Conservation (phyloP, 352 stramenopile genomes). For the Phytophthora kernoviae region DNA sequence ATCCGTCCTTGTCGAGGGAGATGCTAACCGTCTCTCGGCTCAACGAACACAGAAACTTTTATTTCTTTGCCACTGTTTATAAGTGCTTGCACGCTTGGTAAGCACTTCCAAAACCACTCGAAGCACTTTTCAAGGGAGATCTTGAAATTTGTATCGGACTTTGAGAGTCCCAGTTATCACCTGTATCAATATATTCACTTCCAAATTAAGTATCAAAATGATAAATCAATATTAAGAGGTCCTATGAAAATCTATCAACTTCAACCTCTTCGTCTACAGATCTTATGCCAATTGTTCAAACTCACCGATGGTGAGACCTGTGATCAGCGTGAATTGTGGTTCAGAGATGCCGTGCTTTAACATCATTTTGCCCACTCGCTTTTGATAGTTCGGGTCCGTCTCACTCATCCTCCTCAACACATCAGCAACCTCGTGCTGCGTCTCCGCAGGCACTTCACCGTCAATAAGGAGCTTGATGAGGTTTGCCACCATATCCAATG, state of each 20-base stretch:
- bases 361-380: constrained; percentile 26
- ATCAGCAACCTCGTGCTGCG: constrained; percentile 23
- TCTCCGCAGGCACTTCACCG: constrained; percentile 18
- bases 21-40: constrained; percentile 95
- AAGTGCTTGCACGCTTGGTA: constrained; percentile 21
- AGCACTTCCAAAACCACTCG: constrained; percentile 46
- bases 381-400: constrained; percentile 11
- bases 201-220: constrained; percentile 14
- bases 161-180: neutral
- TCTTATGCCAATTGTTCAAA: constrained; percentile 24
- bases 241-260: constrained; percentile 4
- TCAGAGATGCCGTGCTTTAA: constrained; percentile 20
- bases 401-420: constrained; percentile 30
- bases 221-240: neutral
- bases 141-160: constrained; percentile 28
- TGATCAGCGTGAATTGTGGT: constrained; percentile 18
- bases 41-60: constrained; percentile 93
- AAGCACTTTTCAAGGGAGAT: constrained; percentile 3
- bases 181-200: constrained; percentile 37
- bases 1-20: constrained; percentile 95
- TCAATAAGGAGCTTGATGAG: constrained; percentile 41
- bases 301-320: constrained; percentile 16
- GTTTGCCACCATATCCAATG: constrained; percentile 54
- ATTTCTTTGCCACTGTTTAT: too few relatives aligned
- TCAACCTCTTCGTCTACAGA: constrained; percentile 5